Evolutionary conservation across 306 rosid genomes (phyloP).

Genomic region (Purshia tridentata): DNA sequence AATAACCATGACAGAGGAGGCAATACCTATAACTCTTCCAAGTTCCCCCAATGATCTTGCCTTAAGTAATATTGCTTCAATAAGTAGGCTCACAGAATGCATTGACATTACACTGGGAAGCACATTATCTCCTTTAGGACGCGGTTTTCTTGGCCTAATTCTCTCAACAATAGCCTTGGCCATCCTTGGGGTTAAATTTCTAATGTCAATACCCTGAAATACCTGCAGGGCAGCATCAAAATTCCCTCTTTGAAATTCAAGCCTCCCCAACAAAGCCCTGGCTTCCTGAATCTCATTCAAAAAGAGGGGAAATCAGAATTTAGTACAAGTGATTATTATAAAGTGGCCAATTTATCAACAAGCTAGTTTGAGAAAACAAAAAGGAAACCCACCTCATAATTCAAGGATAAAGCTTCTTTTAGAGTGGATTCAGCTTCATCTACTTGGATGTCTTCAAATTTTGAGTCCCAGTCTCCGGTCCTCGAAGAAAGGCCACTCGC

Average conservation of each 20-base stretch:
- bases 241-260: conserved; percentile 91
- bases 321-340: background rate
- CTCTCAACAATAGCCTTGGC: conserved; percentile 64
- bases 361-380: background rate
- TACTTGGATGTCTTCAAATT: conserved; percentile 73
- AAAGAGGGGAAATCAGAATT: background rate
- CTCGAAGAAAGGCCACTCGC: conserved; percentile 89
- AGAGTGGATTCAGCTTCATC: conserved; percentile 93
- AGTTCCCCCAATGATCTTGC: conserved; percentile 80
- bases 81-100: conserved; percentile 91
- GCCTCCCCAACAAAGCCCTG: conserved; percentile 92
- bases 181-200: conserved; percentile 68
- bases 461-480: conserved; percentile 82
- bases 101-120: conserved; percentile 69
- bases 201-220: conserved; percentile 83
- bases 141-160: conserved; percentile 51
- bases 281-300: conserved; percentile 67
- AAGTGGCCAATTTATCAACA: background rate
- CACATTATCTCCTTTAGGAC: conserved; percentile 48
- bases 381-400: conserved; percentile 64
- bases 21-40: conserved; percentile 57
- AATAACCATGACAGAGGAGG: background rate
- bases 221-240: conserved; percentile 85
- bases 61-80: conserved; percentile 89
- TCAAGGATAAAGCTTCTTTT: conserved; percentile 85